Evolutionary conservation across 2,329 filamentous ascomycete genomes (phyloP), one percentile per base, ranked within the genome.

Genomic region (Xylaria multiplex): DNA sequence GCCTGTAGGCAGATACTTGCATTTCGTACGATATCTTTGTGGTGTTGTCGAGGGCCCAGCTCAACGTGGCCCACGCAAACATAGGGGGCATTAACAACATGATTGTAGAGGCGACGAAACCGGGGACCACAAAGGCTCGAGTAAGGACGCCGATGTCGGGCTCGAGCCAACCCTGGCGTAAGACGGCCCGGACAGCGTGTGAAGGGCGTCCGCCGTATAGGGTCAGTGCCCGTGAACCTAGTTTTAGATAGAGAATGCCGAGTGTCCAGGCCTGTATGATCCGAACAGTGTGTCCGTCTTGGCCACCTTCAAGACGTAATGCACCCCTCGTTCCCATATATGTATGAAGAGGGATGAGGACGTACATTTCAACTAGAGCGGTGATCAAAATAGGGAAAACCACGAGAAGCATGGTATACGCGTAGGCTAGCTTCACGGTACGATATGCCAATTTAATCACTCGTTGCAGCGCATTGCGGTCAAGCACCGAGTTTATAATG

Each of bases 231-330:
- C 91, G 90, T 16, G 88, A 86, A 0, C 87, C 87, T 73, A 98
- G 88, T 70, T 97, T 94, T 35, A 96, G 85, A 77, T 97, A 97
- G 2, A 99, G 85, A 24, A 99, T 86, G 4, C 96, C 96, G 1
- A 99, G 83, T 0, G 94, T 97, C 93, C 95, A 99, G 64, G 94
- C 90, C 76, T 98, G 95, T 48, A 98, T 90, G 67, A 98, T 85
- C 68, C 96, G 91, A 48, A 98, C 88, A 7, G 90, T 92, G 75
- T 96, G 93, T 59, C 76, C 74, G 69, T 76, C 71, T 69, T 75
- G 42, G 62, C 77, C 30, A 73, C 75, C 43, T 67, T 75, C 54
- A 62, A 77, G 46, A 66, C 77, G 50, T 68, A 74, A 8, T 14
- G 4, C 77, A 74, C 24, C 78, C 71, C 68, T 65, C 6, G 63